Conservation (phyloP, 2,329 filamentous ascomycete genomes). For the Sporothrix brasiliensis region DNA sequence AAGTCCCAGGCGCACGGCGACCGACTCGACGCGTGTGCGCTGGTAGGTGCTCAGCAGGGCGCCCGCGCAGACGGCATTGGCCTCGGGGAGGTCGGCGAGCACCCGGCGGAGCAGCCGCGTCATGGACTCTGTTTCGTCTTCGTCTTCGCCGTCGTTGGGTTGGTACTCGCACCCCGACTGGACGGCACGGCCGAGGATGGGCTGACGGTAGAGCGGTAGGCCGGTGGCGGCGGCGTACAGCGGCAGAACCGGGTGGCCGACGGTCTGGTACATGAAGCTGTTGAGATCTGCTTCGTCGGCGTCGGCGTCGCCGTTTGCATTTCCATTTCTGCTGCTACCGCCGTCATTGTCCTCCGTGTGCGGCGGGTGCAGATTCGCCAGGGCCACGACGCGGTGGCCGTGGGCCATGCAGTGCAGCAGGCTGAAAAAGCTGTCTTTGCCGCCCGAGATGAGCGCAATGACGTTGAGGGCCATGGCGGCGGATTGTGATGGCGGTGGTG, state of each 20-base stretch:
- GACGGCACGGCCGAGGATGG: conserved; percentile 72
- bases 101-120: conserved; percentile 72
- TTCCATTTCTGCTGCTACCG: not conserved
- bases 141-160: conserved; percentile 31
- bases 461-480: conserved; percentile 60
- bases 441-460: conserved; percentile 90
- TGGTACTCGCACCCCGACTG: conserved; percentile 73
- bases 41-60: conserved; percentile 96
- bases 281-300: conserved; percentile 71
- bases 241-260: conserved; percentile 84
- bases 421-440: conserved; percentile 95
- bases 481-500: not conserved
- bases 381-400: conserved; percentile 80
- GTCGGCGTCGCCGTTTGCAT: conserved; percentile 46
- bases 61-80: conserved; percentile 85
- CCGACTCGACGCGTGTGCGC: conserved; percentile 89
- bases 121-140: conserved; percentile 88
- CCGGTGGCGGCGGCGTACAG: conserved; percentile 78
- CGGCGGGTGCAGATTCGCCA: conserved; percentile 81
- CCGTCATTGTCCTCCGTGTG: too few relatives aligned
- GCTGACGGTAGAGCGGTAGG: conserved; percentile 79
- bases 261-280: conserved; percentile 99
- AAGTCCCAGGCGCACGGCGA: conserved; percentile 81
- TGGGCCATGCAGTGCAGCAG: conserved; percentile 86
- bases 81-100: conserved; percentile 69